Base-by-base conservation (phyloP, 306 rosid genomes). In the Prunus salicina region DNA sequence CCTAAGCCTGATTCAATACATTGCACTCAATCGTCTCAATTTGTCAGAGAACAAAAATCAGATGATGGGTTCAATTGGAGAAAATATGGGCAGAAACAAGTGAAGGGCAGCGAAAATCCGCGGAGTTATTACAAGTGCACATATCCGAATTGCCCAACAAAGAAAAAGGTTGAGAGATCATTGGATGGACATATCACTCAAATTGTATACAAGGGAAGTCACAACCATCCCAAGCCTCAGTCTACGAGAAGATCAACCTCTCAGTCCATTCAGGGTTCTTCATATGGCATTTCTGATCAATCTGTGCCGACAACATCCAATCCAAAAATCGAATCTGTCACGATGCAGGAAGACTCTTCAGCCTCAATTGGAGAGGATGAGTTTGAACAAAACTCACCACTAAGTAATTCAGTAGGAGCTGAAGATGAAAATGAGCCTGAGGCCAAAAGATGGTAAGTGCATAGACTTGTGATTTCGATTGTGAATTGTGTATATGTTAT, bases 21-120 rank as follows among this genome's bases (percentile, higher is more conserved):
- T 53, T 69, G 53, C 74, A 53, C 50, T 1, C 87, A 76, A 45
- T 45, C 73, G 24, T 72, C 87, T 22, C 91, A 78, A 8, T 63
- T 86, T 52, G 75, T 67, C 16, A 86, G 92, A 62, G 89, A 88
- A 61, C 91, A 92, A 82, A 86, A 84, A 71, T 75, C 97, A 19
- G 90, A 90, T 30, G 99, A 95, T 49, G 99, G 99, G 22, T 95
- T 72, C 76, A 95, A 92, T 32, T 95, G 99, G 99, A 84, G 97
- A 60, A 95, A 95, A 74, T 95, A 95, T 72, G 99, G 99, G 50
- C 99, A 95, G 79, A 95, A 95, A 76, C 93, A 89, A 71, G 97
- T 95, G 74, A 95, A 95, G 80, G 99, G 97, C 18, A 92, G 97
- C 53, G 99, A 92, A 68, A 95, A 95, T 77, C 97, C 99, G 0